Percentiles rank a stretch among this genome's conserved stretches.
Conservation (phyloP, 257 asterid species). For the Paraleonurus japonicus region DNA sequence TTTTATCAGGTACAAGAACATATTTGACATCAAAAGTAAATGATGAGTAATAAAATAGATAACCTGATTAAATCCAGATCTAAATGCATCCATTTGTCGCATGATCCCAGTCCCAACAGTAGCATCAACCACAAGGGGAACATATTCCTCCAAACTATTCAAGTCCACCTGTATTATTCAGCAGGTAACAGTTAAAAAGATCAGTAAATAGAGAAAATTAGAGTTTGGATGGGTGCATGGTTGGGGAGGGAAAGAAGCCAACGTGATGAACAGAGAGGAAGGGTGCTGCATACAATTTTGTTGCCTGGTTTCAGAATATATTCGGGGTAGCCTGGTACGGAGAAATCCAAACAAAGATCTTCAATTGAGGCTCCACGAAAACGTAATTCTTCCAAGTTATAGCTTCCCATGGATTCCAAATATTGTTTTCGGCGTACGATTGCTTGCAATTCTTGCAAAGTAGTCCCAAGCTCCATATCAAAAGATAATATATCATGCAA, state of each 20-base stretch:
- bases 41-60: constrained; percentile 5
- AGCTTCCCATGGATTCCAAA: constrained; percentile 61
- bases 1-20: not conserved
- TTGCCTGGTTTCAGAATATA: constrained; percentile 71
- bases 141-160: constrained; percentile 77
- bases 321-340: constrained; percentile 91
- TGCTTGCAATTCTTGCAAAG: constrained; percentile 90
- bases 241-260: constrained; percentile 11
- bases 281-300: constrained; percentile 50
- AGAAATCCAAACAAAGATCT: constrained; percentile 92
- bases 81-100: constrained; percentile 91
- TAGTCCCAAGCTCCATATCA: constrained; percentile 76
- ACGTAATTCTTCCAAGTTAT: constrained; percentile 45
- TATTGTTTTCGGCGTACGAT: constrained; percentile 69
- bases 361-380: constrained; percentile 80
- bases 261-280: not conserved
- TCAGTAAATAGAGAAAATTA: not conserved
- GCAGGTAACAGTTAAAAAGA: not conserved
- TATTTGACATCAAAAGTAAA: not conserved
- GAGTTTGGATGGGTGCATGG: not conserved
- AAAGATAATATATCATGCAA: constrained; percentile 79
- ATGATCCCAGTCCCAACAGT: constrained; percentile 72
- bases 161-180: constrained; percentile 65
- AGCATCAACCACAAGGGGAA: constrained; percentile 82
- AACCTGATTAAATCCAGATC: constrained; percentile 98